Evolutionary conservation across 805 yeast genomes (phyloP).

Genomic region (Candida hungchunana): DNA sequence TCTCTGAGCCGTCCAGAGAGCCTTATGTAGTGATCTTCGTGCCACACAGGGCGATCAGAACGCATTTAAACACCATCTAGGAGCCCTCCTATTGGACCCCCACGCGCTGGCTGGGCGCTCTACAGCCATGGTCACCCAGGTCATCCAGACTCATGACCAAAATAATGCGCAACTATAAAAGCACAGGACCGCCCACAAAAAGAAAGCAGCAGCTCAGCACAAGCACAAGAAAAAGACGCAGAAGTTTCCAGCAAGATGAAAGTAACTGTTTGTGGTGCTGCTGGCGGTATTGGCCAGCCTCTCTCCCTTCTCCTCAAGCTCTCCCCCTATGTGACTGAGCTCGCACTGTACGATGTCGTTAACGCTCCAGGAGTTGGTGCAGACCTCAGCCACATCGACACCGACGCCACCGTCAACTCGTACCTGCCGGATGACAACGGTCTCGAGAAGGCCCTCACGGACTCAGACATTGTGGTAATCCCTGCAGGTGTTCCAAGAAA

Average conservation of each 20-base stretch:
- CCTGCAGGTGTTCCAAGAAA: constrained; percentile 90
- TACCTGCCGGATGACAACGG: constrained; percentile 65
- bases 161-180: no score
- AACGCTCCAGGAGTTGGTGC: constrained; percentile 81
- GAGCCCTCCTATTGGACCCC: no score
- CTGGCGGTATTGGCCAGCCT: constrained; percentile 83
- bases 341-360: constrained; percentile 69
- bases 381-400: constrained; percentile 75
- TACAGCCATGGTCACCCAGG: no score
- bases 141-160: no score
- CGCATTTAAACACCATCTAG: no score
- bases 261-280: constrained; percentile 78
- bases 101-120: no score
- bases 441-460: constrained; percentile 63
- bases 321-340: constrained; percentile 65
- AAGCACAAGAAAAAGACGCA: no score
- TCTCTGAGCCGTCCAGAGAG: no score
- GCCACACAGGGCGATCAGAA: no score
- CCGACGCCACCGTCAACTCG: constrained; percentile 62
- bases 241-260: constrained; percentile 42
- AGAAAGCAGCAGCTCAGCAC: constrained; percentile 1
- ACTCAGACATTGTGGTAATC: constrained; percentile 81
- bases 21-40: no score
- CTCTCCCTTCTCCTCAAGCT: constrained; percentile 62
- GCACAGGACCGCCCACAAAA: neutral